Evolutionary conservation across 306 rosid genomes (phyloP), one percentile per base, ranked within the genome.

Genomic region (Cyclanthera cordifolia): DNA sequence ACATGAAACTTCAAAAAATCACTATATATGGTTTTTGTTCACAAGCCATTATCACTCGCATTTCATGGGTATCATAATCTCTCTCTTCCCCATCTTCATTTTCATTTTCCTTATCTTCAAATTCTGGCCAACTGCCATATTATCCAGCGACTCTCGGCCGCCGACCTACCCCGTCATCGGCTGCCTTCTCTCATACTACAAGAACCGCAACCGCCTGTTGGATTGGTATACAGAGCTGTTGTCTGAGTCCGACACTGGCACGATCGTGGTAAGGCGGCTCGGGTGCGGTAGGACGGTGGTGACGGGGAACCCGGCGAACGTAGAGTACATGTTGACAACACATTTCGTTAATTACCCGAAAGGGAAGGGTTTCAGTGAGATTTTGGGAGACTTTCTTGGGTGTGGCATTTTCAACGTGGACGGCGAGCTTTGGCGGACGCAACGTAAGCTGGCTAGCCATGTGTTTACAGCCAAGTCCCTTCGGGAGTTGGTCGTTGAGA

Each of bases 291-390:
- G 87, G 51, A 89, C 95, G 9, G 60, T 91, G 15, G 83, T 91
- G 11, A 91, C 97, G 0, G 84, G 91, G 10, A 91, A 91, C 82
- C 92, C 86, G 0, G 69, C 71, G 2, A 91, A 87, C 32, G 89
- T 91, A 0, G 95, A 91, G 81, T 85, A 91, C 73, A 81, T 91
- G n/a, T 86, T 91, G 55, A 88, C 88, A 53, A 87, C 95, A 47
- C 86, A 87, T 75, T 89, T 89, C 79, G 74, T 72, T 76, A 91
- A 91, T 80, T 91, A 85, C 77, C 97, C 97, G 5, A 91, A 91
- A 63, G 97, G 97, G 0, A 85, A 85, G 72, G 87, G 95, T 11
- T 91, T 91, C 79, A 87, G 90, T 0, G 90, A 89, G 16, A 81
- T 91, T 24, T 85, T 91, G 0, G 95, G 95, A 0, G 95, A 89